These are phyloP conservation scores for Annona squamosa DNA, from an alignment of 164 flowering plant genomes.

Conservation along the genomic window DNA sequence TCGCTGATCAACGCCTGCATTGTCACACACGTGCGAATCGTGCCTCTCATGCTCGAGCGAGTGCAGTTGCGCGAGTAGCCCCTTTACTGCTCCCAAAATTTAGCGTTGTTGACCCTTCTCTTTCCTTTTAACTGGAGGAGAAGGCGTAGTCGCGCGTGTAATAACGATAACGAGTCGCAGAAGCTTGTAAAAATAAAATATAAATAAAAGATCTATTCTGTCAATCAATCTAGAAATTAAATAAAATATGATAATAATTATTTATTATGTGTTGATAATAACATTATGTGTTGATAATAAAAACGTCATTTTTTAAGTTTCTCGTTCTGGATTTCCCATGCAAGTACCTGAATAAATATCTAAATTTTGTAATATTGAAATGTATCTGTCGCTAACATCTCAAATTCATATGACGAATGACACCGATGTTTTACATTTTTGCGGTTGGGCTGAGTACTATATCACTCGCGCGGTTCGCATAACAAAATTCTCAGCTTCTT, in stretches of 20 bases:
- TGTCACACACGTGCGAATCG: not conserved
- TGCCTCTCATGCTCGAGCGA: not conserved
- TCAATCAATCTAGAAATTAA: not conserved
- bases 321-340: too few species aligned
- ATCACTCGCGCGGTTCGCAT: not conserved
- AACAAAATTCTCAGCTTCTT: not conserved
- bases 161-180: not conserved
- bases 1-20: not conserved
- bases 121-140: not conserved
- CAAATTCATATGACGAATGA: not conserved
- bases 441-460: not conserved
- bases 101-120: not conserved
- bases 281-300: too few species aligned
- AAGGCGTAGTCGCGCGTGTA: not conserved
- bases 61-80: not conserved
- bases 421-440: not conserved
- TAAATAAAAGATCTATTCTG: not conserved
- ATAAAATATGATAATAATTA: too few species aligned
- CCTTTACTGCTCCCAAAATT: not conserved
- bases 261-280: too few species aligned
- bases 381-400: too few species aligned
- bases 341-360: too few species aligned
- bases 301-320: too few species aligned
- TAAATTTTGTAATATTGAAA: too few species aligned
- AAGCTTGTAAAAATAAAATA: too few species aligned